phyloP scores from a whole-genome alignment of 768 basidiomycete genomes.

The Calocybe cyanea region DNA sequence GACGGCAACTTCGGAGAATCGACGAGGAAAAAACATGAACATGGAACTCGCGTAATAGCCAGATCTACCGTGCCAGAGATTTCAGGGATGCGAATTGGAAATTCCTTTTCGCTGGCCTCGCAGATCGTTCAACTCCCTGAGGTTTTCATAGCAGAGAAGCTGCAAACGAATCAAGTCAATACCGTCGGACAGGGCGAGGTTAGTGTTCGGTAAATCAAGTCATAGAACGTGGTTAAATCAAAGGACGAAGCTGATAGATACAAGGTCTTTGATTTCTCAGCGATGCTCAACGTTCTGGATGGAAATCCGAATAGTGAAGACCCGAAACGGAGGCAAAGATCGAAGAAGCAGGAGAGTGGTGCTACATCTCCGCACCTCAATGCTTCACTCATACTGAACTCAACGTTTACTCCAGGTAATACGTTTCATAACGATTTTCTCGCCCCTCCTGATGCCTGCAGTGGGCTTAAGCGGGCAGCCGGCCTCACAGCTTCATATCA shows the following conservation, averaged over 20 bases:
- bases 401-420: constrained; percentile 37
- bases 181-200: no score
- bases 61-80: constrained; percentile 20
- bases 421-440: constrained; percentile 64
- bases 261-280: constrained; percentile 65
- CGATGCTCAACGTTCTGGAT: constrained; percentile 71
- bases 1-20: not conserved
- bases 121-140: no score
- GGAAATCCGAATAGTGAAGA: constrained; percentile 41
- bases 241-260: constrained; percentile 22
- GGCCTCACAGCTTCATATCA: constrained; percentile 65
- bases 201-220: no score
- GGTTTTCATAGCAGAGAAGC: no score
- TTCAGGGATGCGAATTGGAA: constrained; percentile 55
- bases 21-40: constrained; percentile 5
- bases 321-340: constrained; percentile 46
- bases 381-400: constrained; percentile 25
- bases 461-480: constrained; percentile 68
- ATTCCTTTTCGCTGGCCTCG: constrained; percentile 72
- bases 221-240: constrained; percentile 17
- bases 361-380: constrained; percentile 6
- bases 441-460: constrained; percentile 60
- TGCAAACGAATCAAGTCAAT: no score
- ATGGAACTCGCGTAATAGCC: constrained; percentile 10
- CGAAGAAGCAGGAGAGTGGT: constrained; percentile 38